These are phyloP conservation scores for Pseudozyma pruni DNA, from an alignment of 1,284 basidiomycete genomes.

Conservation along the genomic window DNA sequence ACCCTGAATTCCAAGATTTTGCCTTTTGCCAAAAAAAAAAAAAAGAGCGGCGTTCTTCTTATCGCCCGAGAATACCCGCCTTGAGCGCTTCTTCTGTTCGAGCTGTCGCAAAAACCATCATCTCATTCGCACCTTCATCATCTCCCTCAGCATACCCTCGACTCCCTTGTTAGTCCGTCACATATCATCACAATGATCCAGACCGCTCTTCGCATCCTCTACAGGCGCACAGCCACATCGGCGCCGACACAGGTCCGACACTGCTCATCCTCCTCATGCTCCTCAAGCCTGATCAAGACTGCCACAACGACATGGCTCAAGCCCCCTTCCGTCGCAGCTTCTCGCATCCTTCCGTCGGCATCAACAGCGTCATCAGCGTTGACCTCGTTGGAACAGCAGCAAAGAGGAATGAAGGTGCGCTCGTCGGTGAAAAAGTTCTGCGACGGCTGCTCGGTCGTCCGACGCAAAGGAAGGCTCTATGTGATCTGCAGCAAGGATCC, in stretches of 20 bases:
- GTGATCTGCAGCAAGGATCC: conserved; percentile 93
- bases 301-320: conserved; percentile 4
- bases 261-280: conserved; percentile 34
- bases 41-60: conserved; percentile 21
- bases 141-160: not conserved
- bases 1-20: not conserved
- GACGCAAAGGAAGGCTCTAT: conserved; percentile 88
- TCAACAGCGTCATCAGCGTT: conserved; percentile 3
- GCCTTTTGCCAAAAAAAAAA: not conserved
- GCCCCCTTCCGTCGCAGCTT: not conserved
- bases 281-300: conserved; percentile 16
- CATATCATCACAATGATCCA: conserved; percentile 14
- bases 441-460: conserved; percentile 67
- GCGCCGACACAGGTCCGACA: conserved; percentile 14
- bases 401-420: conserved; percentile 92
- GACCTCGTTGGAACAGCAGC: conserved; percentile 24
- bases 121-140: conserved; percentile 8
- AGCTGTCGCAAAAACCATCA: conserved; percentile 12
- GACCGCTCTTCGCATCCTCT: conserved; percentile 12
- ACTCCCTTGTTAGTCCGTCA: not conserved
- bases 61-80: conserved; percentile 28
- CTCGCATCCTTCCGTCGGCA: not conserved
- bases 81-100: not conserved
- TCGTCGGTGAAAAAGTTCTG: conserved; percentile 83
- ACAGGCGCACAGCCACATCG: conserved; percentile 12